A percentile compares a stretch with the other conserved stretches of the same genome.
Evolutionary conservation across 192 early-diverging fungal species (phyloP).

Genomic region (Backusella morwellensis): DNA sequence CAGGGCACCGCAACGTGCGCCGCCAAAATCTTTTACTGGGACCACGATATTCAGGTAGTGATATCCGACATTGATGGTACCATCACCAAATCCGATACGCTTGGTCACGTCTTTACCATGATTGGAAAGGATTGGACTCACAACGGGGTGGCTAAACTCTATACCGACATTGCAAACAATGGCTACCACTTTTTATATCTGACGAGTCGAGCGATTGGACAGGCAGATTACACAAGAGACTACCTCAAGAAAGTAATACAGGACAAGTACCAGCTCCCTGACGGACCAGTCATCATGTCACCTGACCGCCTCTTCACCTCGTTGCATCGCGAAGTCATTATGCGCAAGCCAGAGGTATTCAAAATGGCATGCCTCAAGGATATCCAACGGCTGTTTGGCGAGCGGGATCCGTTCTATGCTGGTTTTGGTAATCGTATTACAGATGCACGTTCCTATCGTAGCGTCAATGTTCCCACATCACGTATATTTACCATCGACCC

Average conservation of each 20-base stretch:
- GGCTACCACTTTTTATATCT: conserved; percentile 96
- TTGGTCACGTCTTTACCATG: conserved; percentile 97
- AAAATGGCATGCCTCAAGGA: conserved; percentile 96
- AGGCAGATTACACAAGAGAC: conserved; percentile 85
- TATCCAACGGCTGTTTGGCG: conserved; percentile 85
- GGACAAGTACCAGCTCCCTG: conserved; percentile 82
- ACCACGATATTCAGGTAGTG: conserved; percentile 79
- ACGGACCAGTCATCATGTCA: conserved; percentile 94
- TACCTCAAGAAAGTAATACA: conserved; percentile 92
- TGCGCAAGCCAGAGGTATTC: conserved; percentile 93
- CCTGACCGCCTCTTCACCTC: conserved; percentile 92
- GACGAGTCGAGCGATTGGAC: conserved; percentile 95
- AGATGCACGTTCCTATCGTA: conserved; percentile 87
- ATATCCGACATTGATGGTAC: conserved; percentile 99
- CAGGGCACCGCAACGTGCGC: conserved; percentile 78
- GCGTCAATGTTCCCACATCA: conserved; percentile 89
- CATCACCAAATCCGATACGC: conserved; percentile 96
- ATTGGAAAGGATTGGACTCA: conserved; percentile 99
- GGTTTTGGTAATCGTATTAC: conserved; percentile 97
- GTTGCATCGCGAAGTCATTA: conserved; percentile 95
- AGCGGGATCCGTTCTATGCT: conserved; percentile 86
- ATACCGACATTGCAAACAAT: conserved; percentile 91
- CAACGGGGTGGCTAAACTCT: conserved; percentile 93
- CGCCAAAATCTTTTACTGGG: conserved; percentile 90
- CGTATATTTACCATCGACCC: conserved; percentile 98